Evolutionary conservation across 148 eudicot genomes (phyloP).

Genomic region (Euryodendron excelsum): DNA sequence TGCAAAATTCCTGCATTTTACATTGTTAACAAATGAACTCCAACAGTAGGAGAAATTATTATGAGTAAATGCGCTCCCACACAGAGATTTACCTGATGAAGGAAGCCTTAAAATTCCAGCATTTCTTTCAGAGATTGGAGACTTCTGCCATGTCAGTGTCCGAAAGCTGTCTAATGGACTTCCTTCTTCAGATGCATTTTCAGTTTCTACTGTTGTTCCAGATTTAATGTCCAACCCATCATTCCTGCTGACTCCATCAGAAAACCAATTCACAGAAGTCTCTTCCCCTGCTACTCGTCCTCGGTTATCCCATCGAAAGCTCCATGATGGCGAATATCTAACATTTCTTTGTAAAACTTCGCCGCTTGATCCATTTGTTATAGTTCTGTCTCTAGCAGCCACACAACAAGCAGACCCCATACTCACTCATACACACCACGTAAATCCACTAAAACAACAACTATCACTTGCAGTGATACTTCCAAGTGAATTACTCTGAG

Average conservation of each 20-base stretch:
- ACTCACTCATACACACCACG: constrained; percentile 28
- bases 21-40: too few relatives aligned
- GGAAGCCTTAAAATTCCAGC: constrained; percentile 35
- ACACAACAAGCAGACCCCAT: constrained; percentile 99
- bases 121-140: constrained; percentile 53
- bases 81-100: constrained; percentile 59
- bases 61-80: too few relatives aligned
- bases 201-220: constrained; percentile 52
- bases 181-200: constrained; percentile 78
- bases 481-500: neutral
- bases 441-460: constrained; percentile 19
- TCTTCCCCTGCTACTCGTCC: constrained; percentile 93
- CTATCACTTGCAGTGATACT: constrained; percentile 13
- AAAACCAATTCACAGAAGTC: constrained; percentile 54
- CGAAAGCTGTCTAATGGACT: constrained; percentile 67
- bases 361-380: constrained; percentile 54
- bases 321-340: constrained; percentile 90
- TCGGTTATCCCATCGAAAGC: constrained; percentile 95
- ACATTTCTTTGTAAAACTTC: constrained; percentile 63
- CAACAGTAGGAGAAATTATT: too few relatives aligned
- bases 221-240: constrained; percentile 61
- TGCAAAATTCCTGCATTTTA: neutral
- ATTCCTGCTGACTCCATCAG: constrained; percentile 52
- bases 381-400: constrained; percentile 76
- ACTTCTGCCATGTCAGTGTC: constrained; percentile 56